Conservation (phyloP, 192 early-diverging fungal species). For the Backusella mclennaniae region DNA sequence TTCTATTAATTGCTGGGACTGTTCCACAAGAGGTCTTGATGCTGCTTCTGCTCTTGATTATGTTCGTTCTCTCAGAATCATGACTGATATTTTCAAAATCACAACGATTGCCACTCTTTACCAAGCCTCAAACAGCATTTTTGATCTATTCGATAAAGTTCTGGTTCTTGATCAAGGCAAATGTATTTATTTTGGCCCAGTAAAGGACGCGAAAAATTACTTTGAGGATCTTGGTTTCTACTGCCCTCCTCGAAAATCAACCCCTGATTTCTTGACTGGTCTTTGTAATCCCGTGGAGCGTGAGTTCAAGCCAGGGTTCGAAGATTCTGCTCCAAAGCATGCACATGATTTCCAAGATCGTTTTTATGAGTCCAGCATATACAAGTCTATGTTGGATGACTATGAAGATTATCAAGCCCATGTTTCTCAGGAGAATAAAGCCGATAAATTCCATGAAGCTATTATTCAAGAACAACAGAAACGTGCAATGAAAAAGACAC, state of each 20-base stretch:
- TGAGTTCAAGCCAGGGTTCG: slow-evolving; percentile 50
- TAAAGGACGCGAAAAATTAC: slow-evolving; percentile 54
- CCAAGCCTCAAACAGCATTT: slow-evolving; percentile 79
- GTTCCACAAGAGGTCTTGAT: slow-evolving; percentile 72
- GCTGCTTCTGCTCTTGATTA: slow-evolving; percentile 82
- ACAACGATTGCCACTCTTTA: slow-evolving; percentile 57
- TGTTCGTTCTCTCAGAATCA: slow-evolving; percentile 68
- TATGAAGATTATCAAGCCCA: slow-evolving; percentile 43
- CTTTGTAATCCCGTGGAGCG: slow-evolving; percentile 61
- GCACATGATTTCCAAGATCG: slow-evolving; percentile 64
- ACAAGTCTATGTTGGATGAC: slow-evolving; percentile 35
- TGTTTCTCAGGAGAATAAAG: slow-evolving; percentile 17
- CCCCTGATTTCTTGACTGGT: slow-evolving; percentile 72
- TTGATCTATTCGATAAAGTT: slow-evolving; percentile 68
- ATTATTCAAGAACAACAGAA: slow-evolving; percentile 56
- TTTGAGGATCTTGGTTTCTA: slow-evolving; percentile 62
- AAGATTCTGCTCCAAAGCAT: slow-evolving; percentile 49
- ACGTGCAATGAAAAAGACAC: slow-evolving; percentile 43
- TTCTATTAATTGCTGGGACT: slow-evolving; percentile 59
- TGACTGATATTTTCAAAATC: slow-evolving; percentile 65
- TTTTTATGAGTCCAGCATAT: slow-evolving; percentile 46
- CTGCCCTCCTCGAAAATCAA: slow-evolving; percentile 67
- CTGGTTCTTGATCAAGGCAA: slow-evolving; percentile 66
- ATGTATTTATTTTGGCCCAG: slow-evolving; percentile 70
- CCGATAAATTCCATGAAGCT: slow-evolving; percentile 43